Percentiles rank a stretch among this genome's conserved stretches.
These are phyloP conservation scores for Zoysia matrella DNA, from an alignment of 202 grass and related monocot species.

Conservation along the genomic window DNA sequence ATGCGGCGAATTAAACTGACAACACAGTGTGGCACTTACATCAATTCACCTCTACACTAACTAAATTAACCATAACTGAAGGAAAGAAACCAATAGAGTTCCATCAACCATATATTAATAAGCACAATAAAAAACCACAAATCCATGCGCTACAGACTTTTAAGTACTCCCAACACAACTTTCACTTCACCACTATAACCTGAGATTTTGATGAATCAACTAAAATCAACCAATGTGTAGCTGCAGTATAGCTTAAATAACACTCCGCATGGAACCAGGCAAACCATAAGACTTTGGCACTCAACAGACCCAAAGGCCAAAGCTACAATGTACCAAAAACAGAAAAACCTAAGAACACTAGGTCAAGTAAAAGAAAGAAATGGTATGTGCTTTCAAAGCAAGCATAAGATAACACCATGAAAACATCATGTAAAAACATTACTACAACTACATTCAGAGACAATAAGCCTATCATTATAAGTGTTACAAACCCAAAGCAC, in stretches of 20 bases:
- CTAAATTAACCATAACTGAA: constrained; percentile 16
- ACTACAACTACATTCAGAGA: not conserved
- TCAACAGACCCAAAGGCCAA: not conserved
- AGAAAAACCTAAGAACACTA: not conserved
- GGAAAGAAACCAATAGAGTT: not conserved
- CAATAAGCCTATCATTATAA: constrained; percentile 16
- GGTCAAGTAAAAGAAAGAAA: not conserved
- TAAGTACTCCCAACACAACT: not conserved
- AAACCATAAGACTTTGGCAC: not conserved
- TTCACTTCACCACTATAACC: not conserved
- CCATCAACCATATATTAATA: constrained; percentile 1
- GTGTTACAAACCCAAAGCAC: constrained; percentile 12
- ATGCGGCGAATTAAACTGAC: not conserved
- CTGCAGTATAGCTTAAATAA: not conserved
- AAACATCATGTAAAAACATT: constrained; percentile 17
- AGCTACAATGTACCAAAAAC: not conserved
- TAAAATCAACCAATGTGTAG: not conserved
- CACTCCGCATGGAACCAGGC: not conserved
- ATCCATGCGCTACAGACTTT: not conserved
- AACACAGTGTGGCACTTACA: not conserved
- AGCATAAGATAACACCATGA: not conserved
- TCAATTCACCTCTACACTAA: not conserved
- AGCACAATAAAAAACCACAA: constrained; percentile 26
- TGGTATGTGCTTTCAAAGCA: not conserved
- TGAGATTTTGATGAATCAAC: not conserved